A percentile compares a stretch with the other conserved stretches of the same genome.
Conservation (phyloP, 768 basidiomycete genomes). For the Lactarius pseudohatsudake region DNA sequence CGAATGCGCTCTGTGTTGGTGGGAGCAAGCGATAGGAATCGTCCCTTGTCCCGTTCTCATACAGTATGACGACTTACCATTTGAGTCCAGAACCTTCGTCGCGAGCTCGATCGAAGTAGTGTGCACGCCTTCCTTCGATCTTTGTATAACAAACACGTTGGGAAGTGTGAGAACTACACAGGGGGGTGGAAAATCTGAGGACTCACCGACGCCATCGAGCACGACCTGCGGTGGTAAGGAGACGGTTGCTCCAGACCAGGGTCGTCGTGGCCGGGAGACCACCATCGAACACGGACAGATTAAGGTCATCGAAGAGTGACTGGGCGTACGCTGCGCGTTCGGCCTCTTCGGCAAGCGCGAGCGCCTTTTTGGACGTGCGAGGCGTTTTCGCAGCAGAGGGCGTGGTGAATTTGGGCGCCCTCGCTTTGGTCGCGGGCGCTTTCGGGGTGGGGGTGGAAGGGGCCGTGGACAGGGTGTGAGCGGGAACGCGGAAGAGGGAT, state of each 20-base stretch:
- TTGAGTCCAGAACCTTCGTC: constrained; percentile 73
- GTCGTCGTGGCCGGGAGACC: constrained; percentile 23
- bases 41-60: neutral
- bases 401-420: neutral
- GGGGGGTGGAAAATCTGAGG: neutral
- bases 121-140: constrained; percentile 57
- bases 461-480: neutral
- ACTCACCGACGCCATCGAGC: constrained; percentile 29
- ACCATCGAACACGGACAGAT: constrained; percentile 21
- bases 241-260: constrained; percentile 27
- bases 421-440: constrained; percentile 13
- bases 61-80: constrained; percentile 48
- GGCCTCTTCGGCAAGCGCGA: constrained; percentile 22
- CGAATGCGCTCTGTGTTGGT: constrained; percentile 63
- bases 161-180: neutral
- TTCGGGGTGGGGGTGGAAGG: neutral
- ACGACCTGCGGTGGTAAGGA: constrained; percentile 29
- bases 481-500: neutral
- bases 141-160: constrained; percentile 29
- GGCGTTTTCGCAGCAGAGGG: constrained; percentile 21
- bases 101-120: constrained; percentile 74
- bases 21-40: neutral
- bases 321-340: constrained; percentile 27
- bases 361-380: constrained; percentile 27
- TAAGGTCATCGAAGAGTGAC: constrained; percentile 28